phyloP scores from a whole-genome alignment of 179 eudicot species.

The Vitellaria paradoxa region DNA sequence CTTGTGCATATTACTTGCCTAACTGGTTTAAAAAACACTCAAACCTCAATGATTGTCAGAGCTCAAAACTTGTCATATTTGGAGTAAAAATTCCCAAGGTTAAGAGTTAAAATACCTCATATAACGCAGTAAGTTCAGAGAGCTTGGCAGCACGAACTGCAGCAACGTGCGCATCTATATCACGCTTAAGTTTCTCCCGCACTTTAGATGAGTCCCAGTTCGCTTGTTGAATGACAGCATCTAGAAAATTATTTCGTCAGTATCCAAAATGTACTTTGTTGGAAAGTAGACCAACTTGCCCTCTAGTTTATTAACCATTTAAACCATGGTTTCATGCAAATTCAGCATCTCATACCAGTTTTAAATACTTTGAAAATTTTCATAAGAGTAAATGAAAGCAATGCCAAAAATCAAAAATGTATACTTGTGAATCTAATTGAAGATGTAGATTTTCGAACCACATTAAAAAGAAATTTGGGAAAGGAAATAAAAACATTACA shows the following conservation, averaged over 20 bases:
- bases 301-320: background rate
- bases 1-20: background rate
- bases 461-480: background rate
- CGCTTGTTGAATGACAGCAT: constrained; percentile 68
- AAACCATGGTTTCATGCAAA: background rate
- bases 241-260: constrained; percentile 32
- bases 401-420: background rate
- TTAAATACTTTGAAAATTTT: background rate
- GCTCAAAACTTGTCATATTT: background rate
- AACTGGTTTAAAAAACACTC: constrained; percentile 2
- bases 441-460: background rate
- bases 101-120: constrained; percentile 56
- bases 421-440: background rate
- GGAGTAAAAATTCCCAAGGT: background rate
- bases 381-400: background rate
- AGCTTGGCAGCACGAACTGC: constrained; percentile 77
- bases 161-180: constrained; percentile 73
- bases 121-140: constrained; percentile 69
- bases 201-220: constrained; percentile 87
- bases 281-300: background rate
- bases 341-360: background rate
- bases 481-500: background rate
- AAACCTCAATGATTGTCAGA: background rate
- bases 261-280: background rate
- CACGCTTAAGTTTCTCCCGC: constrained; percentile 76